These are phyloP conservation scores for Thielaviopsis euricoi DNA, from an alignment of 2,329 filamentous ascomycete species.

Conservation along the genomic window DNA sequence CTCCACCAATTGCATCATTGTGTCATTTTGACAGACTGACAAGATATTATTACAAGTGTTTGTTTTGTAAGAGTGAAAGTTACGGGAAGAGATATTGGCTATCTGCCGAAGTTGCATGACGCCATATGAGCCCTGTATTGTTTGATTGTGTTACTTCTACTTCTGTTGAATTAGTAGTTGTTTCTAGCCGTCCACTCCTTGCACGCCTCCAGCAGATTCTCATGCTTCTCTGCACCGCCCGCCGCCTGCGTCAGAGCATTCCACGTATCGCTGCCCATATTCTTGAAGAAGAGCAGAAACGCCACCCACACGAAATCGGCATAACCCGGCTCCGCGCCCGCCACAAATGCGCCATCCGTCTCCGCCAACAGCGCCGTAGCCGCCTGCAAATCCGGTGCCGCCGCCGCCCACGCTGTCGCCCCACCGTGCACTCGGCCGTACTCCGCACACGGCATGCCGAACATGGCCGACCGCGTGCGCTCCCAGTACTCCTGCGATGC, in stretches of 20 bases:
- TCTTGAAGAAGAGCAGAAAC: conserved; percentile 26
- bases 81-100: too few species aligned
- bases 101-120: neutral
- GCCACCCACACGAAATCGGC: conserved; percentile 41
- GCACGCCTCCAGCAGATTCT: conserved; percentile 22
- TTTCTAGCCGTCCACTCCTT: neutral
- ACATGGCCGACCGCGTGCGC: conserved; percentile 28
- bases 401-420: conserved; percentile 31
- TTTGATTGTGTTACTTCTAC: neutral
- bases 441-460: conserved; percentile 38
- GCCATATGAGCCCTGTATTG: neutral
- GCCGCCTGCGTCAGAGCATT: conserved; percentile 21
- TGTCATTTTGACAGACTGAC: conserved; percentile 5
- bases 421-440: conserved; percentile 30
- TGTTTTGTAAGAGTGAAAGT: too few species aligned
- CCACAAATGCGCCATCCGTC: conserved; percentile 40
- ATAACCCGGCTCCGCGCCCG: conserved; percentile 38
- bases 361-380: conserved; percentile 36
- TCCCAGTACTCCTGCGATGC: conserved; percentile 38
- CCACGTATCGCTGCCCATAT: conserved; percentile 21
- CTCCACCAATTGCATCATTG: neutral
- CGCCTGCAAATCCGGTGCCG: conserved; percentile 15
- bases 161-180: neutral
- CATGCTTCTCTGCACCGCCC: conserved; percentile 23
- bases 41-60: too few species aligned